These are phyloP conservation scores for Mallotus nudiflorus DNA, from an alignment of 345 rosid species.

Conservation along the genomic window DNA sequence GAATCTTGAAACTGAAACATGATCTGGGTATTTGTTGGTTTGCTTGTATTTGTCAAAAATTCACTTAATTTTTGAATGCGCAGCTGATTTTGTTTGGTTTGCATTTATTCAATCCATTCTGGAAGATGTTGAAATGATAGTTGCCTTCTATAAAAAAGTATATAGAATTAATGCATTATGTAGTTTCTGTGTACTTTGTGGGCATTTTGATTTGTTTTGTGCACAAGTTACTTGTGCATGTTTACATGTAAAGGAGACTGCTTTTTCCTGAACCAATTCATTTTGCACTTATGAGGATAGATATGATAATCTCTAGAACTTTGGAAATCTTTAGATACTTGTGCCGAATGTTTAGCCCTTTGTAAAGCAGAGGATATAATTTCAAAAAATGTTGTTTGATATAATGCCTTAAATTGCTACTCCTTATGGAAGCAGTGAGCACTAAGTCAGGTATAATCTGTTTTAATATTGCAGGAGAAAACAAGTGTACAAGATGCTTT, in stretches of 20 bases:
- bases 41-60: neutral
- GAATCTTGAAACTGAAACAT: neutral
- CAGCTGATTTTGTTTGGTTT: no score
- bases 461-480: neutral
- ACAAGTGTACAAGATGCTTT: neutral
- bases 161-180: no score
- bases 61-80: neutral
- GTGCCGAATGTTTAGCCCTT: neutral
- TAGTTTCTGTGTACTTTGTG: no score
- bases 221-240: no score
- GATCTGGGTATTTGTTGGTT: conserved; percentile 8
- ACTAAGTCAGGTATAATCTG: neutral
- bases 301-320: neutral
- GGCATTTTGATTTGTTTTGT: no score
- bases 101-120: no score
- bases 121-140: no score
- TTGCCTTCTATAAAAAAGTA: no score
- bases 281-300: neutral
- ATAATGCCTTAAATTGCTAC: neutral
- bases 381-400: neutral
- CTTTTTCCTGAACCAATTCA: neutral
- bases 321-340: neutral
- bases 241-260: neutral
- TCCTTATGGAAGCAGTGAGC: neutral
- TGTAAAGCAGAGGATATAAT: neutral